Percentiles rank a stretch among this genome's conserved stretches.
phyloP scores from a whole-genome alignment of 345 rosid genomes.

The Brassica napus region DNA sequence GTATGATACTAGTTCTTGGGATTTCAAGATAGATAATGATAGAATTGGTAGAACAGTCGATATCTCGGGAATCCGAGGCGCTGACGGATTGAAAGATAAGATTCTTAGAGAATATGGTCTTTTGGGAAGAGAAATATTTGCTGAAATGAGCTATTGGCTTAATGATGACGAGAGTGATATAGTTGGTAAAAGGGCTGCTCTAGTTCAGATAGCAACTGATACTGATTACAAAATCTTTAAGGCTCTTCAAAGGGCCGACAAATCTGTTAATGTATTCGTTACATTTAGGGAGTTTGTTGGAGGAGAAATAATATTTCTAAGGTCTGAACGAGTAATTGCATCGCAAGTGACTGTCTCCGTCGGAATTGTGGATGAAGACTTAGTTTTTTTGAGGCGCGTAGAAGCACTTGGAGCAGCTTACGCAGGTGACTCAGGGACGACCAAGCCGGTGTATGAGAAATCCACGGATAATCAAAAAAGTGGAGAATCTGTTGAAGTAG shows the following conservation, averaged over 20 bases:
- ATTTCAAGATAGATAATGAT: too few species aligned
- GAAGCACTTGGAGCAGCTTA: too few species aligned
- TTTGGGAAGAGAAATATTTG: neutral
- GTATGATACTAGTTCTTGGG: too few species aligned
- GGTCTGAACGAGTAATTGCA: neutral
- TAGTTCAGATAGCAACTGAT: neutral
- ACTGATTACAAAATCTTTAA: neutral
- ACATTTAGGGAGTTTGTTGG: neutral
- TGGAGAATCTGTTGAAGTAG: too few species aligned
- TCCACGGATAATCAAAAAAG: too few species aligned
- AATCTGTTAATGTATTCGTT: neutral
- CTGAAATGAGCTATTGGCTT: neutral
- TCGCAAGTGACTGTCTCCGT: neutral
- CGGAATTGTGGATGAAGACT: neutral
- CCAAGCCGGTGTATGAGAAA: too few species aligned
- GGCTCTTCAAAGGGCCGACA: neutral
- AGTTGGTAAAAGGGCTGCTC: neutral
- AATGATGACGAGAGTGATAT: neutral
- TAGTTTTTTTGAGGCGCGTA: too few species aligned
- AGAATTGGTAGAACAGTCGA: too few species aligned
- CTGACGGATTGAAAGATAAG: too few species aligned
- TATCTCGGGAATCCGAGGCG: too few species aligned
- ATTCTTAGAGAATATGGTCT: too few species aligned
- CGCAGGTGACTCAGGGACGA: too few species aligned
- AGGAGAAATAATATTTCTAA: neutral